A percentile compares a stretch with the other conserved stretches of the same genome.
phyloP scores from a whole-genome alignment of 192 early-diverging fungal species.

The Mortierella antarctica region DNA sequence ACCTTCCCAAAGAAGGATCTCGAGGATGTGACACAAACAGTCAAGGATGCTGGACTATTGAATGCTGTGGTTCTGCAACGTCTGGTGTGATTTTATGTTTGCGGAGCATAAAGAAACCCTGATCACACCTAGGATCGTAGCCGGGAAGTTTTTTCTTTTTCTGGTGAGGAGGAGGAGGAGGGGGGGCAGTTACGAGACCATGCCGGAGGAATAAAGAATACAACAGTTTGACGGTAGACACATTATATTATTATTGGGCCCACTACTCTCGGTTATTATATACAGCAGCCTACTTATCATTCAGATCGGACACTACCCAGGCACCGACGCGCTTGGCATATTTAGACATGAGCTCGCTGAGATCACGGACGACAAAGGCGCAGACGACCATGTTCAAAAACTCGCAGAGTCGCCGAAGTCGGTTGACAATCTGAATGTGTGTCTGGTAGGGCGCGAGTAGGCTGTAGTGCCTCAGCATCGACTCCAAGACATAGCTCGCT shows the following conservation, averaged over 20 bases:
- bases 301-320: slow-evolving; percentile 10
- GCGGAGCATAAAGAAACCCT: too few relatives aligned
- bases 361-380: slow-evolving; percentile 56
- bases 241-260: not conserved
- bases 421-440: slow-evolving; percentile 35
- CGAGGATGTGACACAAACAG: slow-evolving; percentile 71
- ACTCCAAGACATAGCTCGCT: slow-evolving; percentile 30
- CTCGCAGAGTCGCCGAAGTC: slow-evolving; percentile 47
- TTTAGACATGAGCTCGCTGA: slow-evolving; percentile 49
- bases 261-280: not conserved
- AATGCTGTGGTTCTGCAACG: slow-evolving; percentile 89
- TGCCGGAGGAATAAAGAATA: too few relatives aligned
- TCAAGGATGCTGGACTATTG: slow-evolving; percentile 86
- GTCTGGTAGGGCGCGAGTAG: slow-evolving; percentile 25
- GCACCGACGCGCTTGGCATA: slow-evolving; percentile 52
- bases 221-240: not conserved
- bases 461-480: slow-evolving; percentile 34
- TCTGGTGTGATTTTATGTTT: too few relatives aligned
- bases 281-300: not conserved
- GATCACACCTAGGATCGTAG: too few relatives aligned
- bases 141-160: too few relatives aligned
- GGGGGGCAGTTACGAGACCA: too few relatives aligned
- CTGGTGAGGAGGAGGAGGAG: too few relatives aligned
- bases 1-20: slow-evolving; percentile 89
- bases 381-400: slow-evolving; percentile 54